phyloP scores from a whole-genome alignment of 305 asterid species.

The Nicotiana rustica region DNA sequence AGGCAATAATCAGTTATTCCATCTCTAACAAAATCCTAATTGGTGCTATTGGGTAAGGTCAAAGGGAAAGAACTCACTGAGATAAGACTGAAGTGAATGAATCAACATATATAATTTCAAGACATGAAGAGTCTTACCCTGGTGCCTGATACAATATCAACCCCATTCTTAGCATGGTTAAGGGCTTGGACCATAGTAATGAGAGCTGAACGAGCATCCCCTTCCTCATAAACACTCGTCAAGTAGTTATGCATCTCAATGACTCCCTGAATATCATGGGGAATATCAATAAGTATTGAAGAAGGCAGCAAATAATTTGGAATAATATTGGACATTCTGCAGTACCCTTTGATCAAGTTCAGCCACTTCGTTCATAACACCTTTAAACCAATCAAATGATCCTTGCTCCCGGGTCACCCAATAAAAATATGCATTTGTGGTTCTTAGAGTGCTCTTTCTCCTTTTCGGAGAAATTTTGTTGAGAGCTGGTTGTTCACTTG shows the following conservation, averaged over 20 bases:
- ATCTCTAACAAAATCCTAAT: background rate
- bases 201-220: constrained; percentile 75
- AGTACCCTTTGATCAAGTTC: constrained; percentile 65
- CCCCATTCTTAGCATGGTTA: constrained; percentile 71
- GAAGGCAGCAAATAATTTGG: background rate
- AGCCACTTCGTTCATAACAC: constrained; percentile 71
- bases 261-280: constrained; percentile 49
- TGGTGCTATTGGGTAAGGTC: background rate
- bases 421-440: constrained; percentile 70
- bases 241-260: constrained; percentile 74
- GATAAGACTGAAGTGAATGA: background rate
- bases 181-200: constrained; percentile 76
- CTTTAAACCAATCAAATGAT: constrained; percentile 72
- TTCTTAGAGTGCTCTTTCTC: constrained; percentile 51
- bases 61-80: background rate
- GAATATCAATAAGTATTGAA: background rate
- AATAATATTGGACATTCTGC: background rate
- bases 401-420: constrained; percentile 81
- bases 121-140: constrained; percentile 44
- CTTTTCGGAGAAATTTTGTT: constrained; percentile 61
- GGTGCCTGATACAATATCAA: constrained; percentile 68
- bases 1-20: background rate
- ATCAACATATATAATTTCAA: background rate
- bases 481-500: constrained; percentile 50
- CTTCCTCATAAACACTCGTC: constrained; percentile 72